Conservation (phyloP, 2,329 filamentous ascomycete genomes). For the Cryphonectria radicalis region DNA sequence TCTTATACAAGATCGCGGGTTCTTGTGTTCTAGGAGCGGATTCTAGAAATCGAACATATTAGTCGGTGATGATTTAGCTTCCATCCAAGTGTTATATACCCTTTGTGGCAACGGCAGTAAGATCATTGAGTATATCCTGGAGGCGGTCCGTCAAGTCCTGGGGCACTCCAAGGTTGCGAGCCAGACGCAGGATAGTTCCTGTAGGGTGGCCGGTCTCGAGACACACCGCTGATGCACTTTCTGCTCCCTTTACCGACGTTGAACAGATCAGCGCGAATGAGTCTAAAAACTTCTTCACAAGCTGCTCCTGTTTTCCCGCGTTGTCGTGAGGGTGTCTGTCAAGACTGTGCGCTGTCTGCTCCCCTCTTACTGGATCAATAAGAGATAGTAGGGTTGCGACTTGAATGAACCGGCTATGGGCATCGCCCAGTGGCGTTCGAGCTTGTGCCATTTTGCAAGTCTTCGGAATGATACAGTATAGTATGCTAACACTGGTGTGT, state of each 20-base stretch:
- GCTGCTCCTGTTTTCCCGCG: conserved; percentile 25
- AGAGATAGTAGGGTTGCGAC: conserved; percentile 30
- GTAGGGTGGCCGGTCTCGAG: neutral
- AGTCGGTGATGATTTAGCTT: neutral
- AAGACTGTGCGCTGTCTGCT: conserved; percentile 34
- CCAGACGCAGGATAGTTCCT: neutral
- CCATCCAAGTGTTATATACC: neutral
- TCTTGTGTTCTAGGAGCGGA: neutral
- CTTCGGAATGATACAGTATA: neutral
- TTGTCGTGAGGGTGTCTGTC: conserved; percentile 33
- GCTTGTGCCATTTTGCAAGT: neutral
- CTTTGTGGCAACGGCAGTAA: neutral
- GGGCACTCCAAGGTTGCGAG: neutral
- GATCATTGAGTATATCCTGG: neutral
- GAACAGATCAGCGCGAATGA: conserved; percentile 41
- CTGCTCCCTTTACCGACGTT: conserved; percentile 31
- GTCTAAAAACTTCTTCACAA: conserved; percentile 40
- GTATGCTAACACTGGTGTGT: neutral
- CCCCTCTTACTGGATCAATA: conserved; percentile 37
- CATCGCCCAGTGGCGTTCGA: neutral
- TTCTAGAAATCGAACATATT: neutral
- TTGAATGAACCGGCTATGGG: conserved; percentile 6
- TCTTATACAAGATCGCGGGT: neutral
- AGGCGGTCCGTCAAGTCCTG: neutral
- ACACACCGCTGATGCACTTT: conserved; percentile 38